Conservation (phyloP, 495 filamentous ascomycete genomes). For the Penicillium malachiteum region DNA sequence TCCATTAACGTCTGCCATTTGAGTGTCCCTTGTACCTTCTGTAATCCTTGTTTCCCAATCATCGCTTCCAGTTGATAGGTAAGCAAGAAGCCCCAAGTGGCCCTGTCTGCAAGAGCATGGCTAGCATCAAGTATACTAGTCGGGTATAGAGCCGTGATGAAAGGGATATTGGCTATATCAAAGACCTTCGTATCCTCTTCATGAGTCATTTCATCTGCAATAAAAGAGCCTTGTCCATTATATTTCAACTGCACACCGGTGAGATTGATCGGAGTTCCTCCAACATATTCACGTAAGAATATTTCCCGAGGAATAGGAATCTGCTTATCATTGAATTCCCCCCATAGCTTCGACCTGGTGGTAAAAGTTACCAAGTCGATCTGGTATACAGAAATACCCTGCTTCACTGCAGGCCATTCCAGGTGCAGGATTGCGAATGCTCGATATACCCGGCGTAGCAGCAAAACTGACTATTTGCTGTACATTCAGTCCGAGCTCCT, state of each 20-base stretch:
- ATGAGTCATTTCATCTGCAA: slow-evolving; percentile 12
- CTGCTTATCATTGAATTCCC: slow-evolving; percentile 3
- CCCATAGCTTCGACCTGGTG: slow-evolving; percentile 11
- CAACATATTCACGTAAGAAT: slow-evolving; percentile 23
- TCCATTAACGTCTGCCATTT: slow-evolving; percentile 18
- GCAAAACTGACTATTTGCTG: slow-evolving; percentile 20
- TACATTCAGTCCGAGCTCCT: slow-evolving; percentile 16
- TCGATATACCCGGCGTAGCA: slow-evolving; percentile 22
- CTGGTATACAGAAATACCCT: slow-evolving; percentile 11
- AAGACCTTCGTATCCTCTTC: slow-evolving; percentile 21
- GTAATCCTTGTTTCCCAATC: slow-evolving; percentile 9
- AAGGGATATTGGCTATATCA: slow-evolving; percentile 14
- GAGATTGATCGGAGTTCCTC: slow-evolving; percentile 21
- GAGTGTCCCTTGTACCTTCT: slow-evolving; percentile 5
- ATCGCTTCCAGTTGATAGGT: slow-evolving; percentile 16
- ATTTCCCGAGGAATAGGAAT: slow-evolving; percentile 15
- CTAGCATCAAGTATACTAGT: slow-evolving; percentile 11
- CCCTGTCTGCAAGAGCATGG: slow-evolving; percentile 17
- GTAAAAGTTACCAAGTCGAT: slow-evolving; percentile 11
- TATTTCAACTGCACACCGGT: slow-evolving; percentile 17
- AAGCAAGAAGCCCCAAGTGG: slow-evolving; percentile 20
- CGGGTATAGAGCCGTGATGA: slow-evolving; percentile 18
- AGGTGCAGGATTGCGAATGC: slow-evolving; percentile 6
- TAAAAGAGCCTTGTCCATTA: slow-evolving; percentile 7
- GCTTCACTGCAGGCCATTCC: slow-evolving; percentile 1